These are phyloP conservation scores for Angophora floribunda DNA, from an alignment of 345 rosid genomes.

Conservation along the genomic window DNA sequence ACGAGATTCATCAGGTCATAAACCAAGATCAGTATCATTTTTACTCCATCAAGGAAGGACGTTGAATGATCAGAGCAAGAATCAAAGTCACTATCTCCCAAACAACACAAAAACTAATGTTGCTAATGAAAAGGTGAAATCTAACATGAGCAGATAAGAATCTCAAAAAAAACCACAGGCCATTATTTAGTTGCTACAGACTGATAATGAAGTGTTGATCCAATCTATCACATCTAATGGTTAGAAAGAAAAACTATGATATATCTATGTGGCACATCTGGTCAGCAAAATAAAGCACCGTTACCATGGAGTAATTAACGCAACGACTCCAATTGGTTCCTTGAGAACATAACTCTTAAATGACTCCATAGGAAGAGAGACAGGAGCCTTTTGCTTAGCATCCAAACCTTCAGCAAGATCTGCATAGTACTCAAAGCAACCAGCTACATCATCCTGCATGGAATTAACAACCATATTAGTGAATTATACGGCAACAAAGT, in stretches of 20 bases:
- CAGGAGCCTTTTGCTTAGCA: constrained; percentile 77
- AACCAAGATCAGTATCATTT: not conserved
- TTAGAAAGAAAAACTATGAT: not conserved
- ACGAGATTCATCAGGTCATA: not conserved
- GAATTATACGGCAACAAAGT: not conserved
- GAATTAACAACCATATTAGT: constrained; percentile 5
- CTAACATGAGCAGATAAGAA: not conserved
- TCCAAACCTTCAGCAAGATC: constrained; percentile 94
- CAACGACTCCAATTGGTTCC: constrained; percentile 97
- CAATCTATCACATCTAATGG: not conserved
- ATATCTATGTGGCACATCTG: not conserved
- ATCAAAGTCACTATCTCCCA: not conserved
- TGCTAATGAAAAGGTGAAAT: not conserved
- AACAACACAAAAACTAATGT: not conserved
- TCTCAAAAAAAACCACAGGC: not conserved
- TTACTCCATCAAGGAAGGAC: not conserved
- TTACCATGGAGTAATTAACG: constrained; percentile 95
- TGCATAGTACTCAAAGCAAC: constrained; percentile 92
- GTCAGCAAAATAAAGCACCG: not conserved
- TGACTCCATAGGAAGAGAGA: constrained; percentile 77
- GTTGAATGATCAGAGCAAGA: not conserved
- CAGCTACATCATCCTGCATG: constrained; percentile 92
- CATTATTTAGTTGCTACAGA: not conserved
- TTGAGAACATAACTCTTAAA: constrained; percentile 68
- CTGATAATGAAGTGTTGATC: not conserved